phyloP scores from a whole-genome alignment of 306 rosid genomes.

The Mucuna pruriens region DNA sequence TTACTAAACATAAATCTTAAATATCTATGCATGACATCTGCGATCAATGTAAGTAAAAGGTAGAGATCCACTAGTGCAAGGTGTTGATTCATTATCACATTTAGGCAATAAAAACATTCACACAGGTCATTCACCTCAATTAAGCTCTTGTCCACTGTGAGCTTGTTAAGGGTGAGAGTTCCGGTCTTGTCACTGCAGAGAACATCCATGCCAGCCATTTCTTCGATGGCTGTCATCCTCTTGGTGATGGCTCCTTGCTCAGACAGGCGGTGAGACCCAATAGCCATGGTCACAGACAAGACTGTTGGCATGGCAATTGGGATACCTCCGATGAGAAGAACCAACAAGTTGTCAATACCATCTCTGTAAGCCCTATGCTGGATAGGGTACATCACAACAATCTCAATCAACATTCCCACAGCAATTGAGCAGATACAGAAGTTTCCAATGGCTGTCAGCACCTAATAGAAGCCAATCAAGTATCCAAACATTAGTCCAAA shows the following conservation, averaged over 20 bases:
- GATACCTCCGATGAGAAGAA: constrained; percentile 93
- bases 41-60: not conserved
- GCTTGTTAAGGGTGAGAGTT: constrained; percentile 95
- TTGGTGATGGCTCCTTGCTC: constrained; percentile 96
- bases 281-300: constrained; percentile 94
- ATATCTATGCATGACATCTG: not conserved
- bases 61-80: too few relatives aligned
- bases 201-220: constrained; percentile 98
- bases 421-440: constrained; percentile 91
- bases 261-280: constrained; percentile 86
- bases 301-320: constrained; percentile 99
- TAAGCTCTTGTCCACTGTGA: constrained; percentile 73
- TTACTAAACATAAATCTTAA: not conserved
- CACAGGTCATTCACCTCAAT: constrained; percentile 65
- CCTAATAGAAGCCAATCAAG: constrained; percentile 53
- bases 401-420: constrained; percentile 82
- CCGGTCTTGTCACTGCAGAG: constrained; percentile 98
- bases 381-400: constrained; percentile 79
- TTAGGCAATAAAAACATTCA: not conserved
- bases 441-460: constrained; percentile 92
- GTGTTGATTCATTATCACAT: not conserved
- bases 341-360: constrained; percentile 89
- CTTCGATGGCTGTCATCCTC: constrained; percentile 98
- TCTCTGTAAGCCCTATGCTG: constrained; percentile 79
- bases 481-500: constrained; percentile 20